phyloP scores from a whole-genome alignment of 306 rosid genomes.

The Acmispon strigosus region DNA sequence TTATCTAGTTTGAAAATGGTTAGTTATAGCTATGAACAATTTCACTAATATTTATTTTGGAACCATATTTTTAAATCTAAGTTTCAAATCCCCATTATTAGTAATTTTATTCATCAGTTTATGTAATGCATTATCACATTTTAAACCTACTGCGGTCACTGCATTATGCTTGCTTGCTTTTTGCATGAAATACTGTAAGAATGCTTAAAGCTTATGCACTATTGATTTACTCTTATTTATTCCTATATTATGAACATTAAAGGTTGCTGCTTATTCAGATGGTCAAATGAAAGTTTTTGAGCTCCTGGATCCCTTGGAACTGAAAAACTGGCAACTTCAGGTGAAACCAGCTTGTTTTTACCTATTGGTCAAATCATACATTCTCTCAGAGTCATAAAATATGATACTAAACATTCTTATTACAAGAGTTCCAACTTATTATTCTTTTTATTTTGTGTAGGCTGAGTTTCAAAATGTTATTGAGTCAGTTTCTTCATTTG shows the following conservation, averaged over 20 bases:
- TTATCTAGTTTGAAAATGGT: constrained; percentile 71
- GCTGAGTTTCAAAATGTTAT: constrained; percentile 91
- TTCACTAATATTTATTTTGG: neutral
- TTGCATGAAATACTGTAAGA: neutral
- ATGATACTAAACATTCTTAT: neutral
- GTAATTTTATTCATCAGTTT: neutral
- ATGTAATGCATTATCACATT: neutral
- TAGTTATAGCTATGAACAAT: constrained; percentile 1
- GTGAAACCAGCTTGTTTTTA: constrained; percentile 29
- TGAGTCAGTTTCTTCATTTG: constrained; percentile 67
- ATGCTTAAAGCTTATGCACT: neutral
- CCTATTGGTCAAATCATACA: neutral
- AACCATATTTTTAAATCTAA: neutral
- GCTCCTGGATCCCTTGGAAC: constrained; percentile 72
- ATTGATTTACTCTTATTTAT: neutral
- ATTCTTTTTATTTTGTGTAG: constrained; percentile 29
- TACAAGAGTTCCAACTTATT: neutral
- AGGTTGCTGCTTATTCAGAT: constrained; percentile 80
- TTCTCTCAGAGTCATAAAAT: neutral
- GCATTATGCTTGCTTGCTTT: neutral
- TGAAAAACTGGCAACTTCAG: constrained; percentile 92
- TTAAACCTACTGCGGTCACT: neutral
- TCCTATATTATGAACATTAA: constrained; percentile 8
- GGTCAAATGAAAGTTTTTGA: constrained; percentile 67
- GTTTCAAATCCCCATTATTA: neutral